Evolutionary conservation across 2,329 filamentous ascomycete species (phyloP).

Genomic region (Paecilomyces sp.): DNA sequence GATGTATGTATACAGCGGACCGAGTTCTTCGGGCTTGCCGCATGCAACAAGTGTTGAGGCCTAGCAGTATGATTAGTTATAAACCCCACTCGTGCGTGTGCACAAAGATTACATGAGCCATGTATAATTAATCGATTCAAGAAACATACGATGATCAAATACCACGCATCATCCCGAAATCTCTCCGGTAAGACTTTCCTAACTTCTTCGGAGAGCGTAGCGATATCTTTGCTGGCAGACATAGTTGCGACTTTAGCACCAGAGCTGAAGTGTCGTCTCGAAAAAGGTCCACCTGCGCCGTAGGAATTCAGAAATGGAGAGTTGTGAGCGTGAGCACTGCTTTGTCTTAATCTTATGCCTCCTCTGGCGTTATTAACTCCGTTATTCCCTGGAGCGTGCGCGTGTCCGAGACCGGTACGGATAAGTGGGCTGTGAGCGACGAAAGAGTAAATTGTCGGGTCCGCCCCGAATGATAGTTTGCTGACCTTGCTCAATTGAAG

Average conservation of each 20-base stretch:
- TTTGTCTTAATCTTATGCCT: background rate
- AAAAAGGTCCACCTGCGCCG: background rate
- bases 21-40: slow-evolving; percentile 16
- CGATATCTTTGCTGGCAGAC: slow-evolving; percentile 18
- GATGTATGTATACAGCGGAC: slow-evolving; percentile 19
- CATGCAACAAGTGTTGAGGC: slow-evolving; percentile 19
- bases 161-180: slow-evolving; percentile 55
- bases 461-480: background rate
- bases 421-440: background rate
- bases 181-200: slow-evolving; percentile 32
- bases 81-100: background rate
- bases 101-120: no score
- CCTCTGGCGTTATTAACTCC: background rate
- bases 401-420: background rate
- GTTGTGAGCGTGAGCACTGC: background rate
- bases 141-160: slow-evolving; percentile 34
- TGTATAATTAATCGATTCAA: no score
- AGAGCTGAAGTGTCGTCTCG: slow-evolving; percentile 16
- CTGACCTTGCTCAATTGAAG: background rate
- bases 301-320: background rate
- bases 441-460: background rate
- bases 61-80: slow-evolving; percentile 4
- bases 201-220: slow-evolving; percentile 16
- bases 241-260: background rate
- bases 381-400: background rate